These are phyloP conservation scores for Lentinula novae-zelandiae DNA, from an alignment of 1,284 basidiomycete species.

Conservation along the genomic window DNA sequence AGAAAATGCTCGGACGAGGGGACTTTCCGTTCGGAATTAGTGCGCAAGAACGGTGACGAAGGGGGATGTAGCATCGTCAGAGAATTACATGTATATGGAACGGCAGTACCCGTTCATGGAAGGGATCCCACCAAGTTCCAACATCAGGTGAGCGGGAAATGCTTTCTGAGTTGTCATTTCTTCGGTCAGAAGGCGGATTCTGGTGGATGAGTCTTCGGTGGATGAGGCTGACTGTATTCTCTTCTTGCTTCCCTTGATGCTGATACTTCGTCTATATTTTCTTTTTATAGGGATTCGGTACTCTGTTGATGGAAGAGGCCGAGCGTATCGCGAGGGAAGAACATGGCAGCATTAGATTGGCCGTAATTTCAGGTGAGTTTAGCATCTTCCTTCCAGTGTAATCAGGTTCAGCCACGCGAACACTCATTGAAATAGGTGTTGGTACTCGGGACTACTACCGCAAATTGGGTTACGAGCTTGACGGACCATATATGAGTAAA, in stretches of 20 bases:
- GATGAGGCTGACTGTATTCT: slow-evolving; percentile 4
- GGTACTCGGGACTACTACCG: slow-evolving; percentile 95
- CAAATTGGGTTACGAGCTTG: slow-evolving; percentile 88
- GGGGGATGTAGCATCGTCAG: slow-evolving; percentile 92
- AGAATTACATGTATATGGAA: slow-evolving; percentile 98
- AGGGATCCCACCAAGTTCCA: slow-evolving; percentile 98
- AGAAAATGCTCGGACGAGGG: slow-evolving; percentile 96
- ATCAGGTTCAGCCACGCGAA: background rate
- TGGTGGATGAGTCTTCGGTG: background rate
- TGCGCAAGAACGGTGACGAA: slow-evolving; percentile 62
- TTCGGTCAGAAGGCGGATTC: background rate
- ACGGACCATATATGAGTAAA: slow-evolving; percentile 98
- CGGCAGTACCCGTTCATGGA: slow-evolving; percentile 95
- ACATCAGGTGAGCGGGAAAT: slow-evolving; percentile 62
- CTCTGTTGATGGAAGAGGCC: slow-evolving; percentile 98
- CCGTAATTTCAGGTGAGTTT: slow-evolving; percentile 86
- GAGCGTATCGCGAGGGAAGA: slow-evolving; percentile 98
- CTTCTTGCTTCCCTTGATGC: background rate
- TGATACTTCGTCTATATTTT: slow-evolving; percentile 19
- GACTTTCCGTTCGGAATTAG: slow-evolving; percentile 92
- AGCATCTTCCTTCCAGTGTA: background rate
- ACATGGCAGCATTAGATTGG: slow-evolving; percentile 91
- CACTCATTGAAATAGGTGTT: slow-evolving; percentile 51
- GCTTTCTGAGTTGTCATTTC: background rate
- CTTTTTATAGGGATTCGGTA: slow-evolving; percentile 83